Evolutionary conservation across 2,329 filamentous ascomycete species (phyloP).

Genomic region (Fulvia fulva): DNA sequence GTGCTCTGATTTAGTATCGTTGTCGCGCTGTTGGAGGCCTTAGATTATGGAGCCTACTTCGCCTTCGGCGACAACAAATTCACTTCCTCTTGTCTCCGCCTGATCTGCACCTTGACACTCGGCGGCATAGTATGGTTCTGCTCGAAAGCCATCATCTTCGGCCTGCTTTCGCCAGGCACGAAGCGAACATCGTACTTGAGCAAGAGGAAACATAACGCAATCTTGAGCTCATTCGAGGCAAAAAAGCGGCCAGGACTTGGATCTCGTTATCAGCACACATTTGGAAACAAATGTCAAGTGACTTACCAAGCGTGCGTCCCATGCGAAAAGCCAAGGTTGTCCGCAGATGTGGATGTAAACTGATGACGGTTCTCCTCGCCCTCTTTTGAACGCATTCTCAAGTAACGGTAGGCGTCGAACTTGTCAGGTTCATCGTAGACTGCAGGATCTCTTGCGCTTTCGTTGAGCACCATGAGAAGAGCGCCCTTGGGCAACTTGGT

Average conservation of each 20-base stretch:
- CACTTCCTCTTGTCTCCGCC: slow-evolving; percentile 1
- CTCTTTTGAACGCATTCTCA: slow-evolving; percentile 17
- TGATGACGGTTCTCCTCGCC: slow-evolving; percentile 24
- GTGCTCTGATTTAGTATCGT: too few relatives aligned
- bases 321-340: slow-evolving; percentile 29
- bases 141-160: background rate
- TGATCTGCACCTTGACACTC: background rate
- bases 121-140: background rate
- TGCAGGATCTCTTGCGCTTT: slow-evolving; percentile 9
- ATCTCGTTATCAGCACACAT: background rate
- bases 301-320: slow-evolving; percentile 29
- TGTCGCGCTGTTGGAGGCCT: too few relatives aligned
- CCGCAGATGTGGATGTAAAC: slow-evolving; percentile 18
- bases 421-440: slow-evolving; percentile 17
- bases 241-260: slow-evolving; percentile 33
- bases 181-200: slow-evolving; percentile 32
- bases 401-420: slow-evolving; percentile 25
- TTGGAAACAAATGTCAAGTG: background rate
- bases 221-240: slow-evolving; percentile 33
- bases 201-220: slow-evolving; percentile 30
- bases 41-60: too few relatives aligned
- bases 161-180: background rate
- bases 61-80: background rate
- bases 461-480: slow-evolving; percentile 13
- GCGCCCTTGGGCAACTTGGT: slow-evolving; percentile 21